phyloP scores from a whole-genome alignment of 805 yeast genomes.

The Teunomyces aglyptinius region DNA sequence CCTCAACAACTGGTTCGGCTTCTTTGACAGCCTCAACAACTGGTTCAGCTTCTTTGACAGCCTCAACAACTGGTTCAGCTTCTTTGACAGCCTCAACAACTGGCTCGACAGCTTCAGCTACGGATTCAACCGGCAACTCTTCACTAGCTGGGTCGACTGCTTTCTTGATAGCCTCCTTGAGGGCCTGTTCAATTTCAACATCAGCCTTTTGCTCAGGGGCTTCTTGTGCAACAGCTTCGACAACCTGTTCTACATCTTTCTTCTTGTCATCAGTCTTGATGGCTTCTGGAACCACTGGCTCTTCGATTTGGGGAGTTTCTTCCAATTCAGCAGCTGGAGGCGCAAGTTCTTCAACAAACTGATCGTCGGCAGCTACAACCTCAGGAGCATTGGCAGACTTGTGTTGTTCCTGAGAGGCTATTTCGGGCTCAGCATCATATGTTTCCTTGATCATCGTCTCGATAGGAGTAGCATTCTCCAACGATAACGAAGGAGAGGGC shows the following conservation, averaged over 20 bases:
- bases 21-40: slow-evolving; percentile 5
- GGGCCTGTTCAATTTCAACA: slow-evolving; percentile 5
- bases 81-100: slow-evolving; percentile 11
- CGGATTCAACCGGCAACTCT: slow-evolving; percentile 9
- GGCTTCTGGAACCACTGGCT: slow-evolving; percentile 4
- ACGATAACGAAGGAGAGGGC: slow-evolving; percentile 5
- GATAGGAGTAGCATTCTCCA: slow-evolving; percentile 12
- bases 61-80: slow-evolving; percentile 8
- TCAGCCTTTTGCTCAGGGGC: not conserved
- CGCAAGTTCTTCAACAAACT: slow-evolving; percentile 5
- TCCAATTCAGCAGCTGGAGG: slow-evolving; percentile 15
- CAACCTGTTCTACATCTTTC: slow-evolving; percentile 5
- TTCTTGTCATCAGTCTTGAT: slow-evolving; percentile 5
- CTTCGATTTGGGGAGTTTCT: slow-evolving; percentile 9
- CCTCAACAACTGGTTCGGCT: not conserved
- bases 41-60: slow-evolving; percentile 7
- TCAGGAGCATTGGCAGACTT: not conserved
- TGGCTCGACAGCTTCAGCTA: not conserved
- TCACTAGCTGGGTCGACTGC: slow-evolving; percentile 8
- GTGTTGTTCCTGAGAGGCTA: slow-evolving; percentile 7
- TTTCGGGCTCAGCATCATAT: slow-evolving; percentile 9
- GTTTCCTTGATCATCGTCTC: slow-evolving; percentile 26
- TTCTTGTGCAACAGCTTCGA: slow-evolving; percentile 4
- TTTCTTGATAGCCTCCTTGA: slow-evolving; percentile 6
- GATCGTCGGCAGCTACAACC: not conserved